phyloP scores from a whole-genome alignment of 495 filamentous ascomycete species.

The Letharia lupina region DNA sequence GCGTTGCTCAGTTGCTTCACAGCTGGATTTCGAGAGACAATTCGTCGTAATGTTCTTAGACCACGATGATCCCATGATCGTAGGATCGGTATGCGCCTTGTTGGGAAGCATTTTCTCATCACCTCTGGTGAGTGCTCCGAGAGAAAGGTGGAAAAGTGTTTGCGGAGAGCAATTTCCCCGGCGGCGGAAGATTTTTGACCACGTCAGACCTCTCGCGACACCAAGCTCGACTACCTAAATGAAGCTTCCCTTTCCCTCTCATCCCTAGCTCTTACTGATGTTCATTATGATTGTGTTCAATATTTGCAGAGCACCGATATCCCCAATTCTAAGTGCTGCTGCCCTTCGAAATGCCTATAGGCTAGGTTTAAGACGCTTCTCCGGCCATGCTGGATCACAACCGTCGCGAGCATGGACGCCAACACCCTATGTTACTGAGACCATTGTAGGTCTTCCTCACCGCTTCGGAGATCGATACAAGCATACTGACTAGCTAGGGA shows the following conservation, averaged over 20 bases:
- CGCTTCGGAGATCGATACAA: not conserved
- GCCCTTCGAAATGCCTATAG: constrained; percentile 30
- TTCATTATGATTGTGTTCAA: not conserved
- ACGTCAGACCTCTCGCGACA: not conserved
- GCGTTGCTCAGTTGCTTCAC: constrained; percentile 13
- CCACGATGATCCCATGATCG: not conserved
- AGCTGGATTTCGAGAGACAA: not conserved
- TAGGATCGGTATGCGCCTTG: not conserved
- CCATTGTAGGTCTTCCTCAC: constrained; percentile 53
- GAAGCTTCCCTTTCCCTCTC: not conserved
- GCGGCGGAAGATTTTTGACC: not conserved
- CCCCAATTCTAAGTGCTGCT: constrained; percentile 26
- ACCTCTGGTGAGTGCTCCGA: not conserved
- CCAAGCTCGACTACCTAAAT: not conserved
- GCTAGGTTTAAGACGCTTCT: constrained; percentile 32
- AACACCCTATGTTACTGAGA: constrained; percentile 69
- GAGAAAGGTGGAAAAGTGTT: not conserved
- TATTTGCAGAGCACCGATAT: not conserved
- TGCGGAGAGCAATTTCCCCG: not conserved
- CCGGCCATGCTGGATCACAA: constrained; percentile 27
- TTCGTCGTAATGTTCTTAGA: not conserved
- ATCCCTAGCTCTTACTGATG: not conserved
- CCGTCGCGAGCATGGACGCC: constrained; percentile 51
- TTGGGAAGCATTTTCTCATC: constrained; percentile 12
- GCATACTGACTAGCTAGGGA: constrained; percentile 50